These are phyloP conservation scores for Deinandra increscens DNA, from an alignment of 129 eudicot genomes.

Conservation along the genomic window DNA sequence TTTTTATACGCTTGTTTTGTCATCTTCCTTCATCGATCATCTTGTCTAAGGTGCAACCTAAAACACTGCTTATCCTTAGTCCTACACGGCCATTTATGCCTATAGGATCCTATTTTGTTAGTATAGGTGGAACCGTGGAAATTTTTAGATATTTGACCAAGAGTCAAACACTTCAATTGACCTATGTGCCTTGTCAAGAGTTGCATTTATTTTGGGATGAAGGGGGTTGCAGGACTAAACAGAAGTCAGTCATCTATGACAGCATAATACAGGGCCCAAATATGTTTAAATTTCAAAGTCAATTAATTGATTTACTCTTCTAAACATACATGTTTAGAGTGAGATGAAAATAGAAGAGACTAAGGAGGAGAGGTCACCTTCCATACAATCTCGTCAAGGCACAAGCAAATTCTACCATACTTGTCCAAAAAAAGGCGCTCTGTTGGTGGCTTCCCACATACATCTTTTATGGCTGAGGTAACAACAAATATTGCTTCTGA, in stretches of 20 bases:
- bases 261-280: neutral
- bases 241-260: neutral
- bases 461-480: constrained; percentile 90
- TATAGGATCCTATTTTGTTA: neutral
- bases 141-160: constrained; percentile 1
- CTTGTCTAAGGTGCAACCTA: neutral
- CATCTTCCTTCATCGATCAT: neutral
- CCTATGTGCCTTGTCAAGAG: neutral
- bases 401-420: constrained; percentile 94
- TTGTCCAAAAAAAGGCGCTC: constrained; percentile 96
- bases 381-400: constrained; percentile 98
- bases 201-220: neutral
- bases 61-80: neutral
- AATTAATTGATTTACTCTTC: neutral
- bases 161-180: neutral
- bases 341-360: constrained; percentile 12
- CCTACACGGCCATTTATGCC: neutral
- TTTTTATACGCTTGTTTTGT: neutral
- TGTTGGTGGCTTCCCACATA: constrained; percentile 93
- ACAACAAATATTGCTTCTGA: constrained; percentile 90
- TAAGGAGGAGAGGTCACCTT: constrained; percentile 43
- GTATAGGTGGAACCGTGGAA: neutral
- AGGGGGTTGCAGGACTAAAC: neutral
- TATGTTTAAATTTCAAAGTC: neutral
- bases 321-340: neutral